These are phyloP conservation scores for Fusarium duplospermum DNA, from an alignment of 2,329 filamentous ascomycete species.

Conservation along the genomic window DNA sequence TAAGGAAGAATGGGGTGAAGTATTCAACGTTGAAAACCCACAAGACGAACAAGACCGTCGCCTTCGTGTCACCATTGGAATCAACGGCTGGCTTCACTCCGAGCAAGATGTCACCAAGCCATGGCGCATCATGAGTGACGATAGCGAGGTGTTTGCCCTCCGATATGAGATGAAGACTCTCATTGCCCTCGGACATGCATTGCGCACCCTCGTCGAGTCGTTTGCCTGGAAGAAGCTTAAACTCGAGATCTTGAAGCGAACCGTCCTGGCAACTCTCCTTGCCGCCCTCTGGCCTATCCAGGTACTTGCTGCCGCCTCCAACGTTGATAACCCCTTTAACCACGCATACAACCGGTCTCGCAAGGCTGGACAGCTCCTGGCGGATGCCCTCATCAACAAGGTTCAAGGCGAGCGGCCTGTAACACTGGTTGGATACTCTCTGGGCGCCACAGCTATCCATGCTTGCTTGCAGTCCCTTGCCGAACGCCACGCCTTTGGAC, in stretches of 20 bases:
- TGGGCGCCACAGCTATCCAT: conserved; percentile 86
- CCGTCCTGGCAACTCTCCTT: conserved; percentile 75
- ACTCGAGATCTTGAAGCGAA: conserved; percentile 78
- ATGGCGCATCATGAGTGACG: conserved; percentile 78
- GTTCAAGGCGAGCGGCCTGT: conserved; percentile 86
- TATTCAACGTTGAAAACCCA: conserved; percentile 27
- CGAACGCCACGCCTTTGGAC: conserved; percentile 81
- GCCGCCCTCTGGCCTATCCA: conserved; percentile 77
- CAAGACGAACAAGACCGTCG: conserved; percentile 56
- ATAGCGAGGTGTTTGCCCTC: conserved; percentile 85
- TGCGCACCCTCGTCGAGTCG: conserved; percentile 77
- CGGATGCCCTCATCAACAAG: conserved; percentile 84
- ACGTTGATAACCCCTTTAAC: conserved; percentile 85
- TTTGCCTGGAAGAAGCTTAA: conserved; percentile 82
- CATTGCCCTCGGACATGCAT: conserved; percentile 78
- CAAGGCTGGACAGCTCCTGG: conserved; percentile 82
- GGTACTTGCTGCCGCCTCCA: conserved; percentile 72
- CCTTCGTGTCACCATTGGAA: conserved; percentile 83
- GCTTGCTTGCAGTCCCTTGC: conserved; percentile 82
- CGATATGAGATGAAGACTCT: conserved; percentile 85
- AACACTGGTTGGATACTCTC: conserved; percentile 82
- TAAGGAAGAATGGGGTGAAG: conserved; percentile 56
- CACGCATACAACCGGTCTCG: conserved; percentile 81
- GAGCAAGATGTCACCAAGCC: conserved; percentile 82
- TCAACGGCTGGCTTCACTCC: conserved; percentile 86